Base-by-base conservation (phyloP, 2,329 filamentous ascomycete species). In the Fusarium tupiense region DNA sequence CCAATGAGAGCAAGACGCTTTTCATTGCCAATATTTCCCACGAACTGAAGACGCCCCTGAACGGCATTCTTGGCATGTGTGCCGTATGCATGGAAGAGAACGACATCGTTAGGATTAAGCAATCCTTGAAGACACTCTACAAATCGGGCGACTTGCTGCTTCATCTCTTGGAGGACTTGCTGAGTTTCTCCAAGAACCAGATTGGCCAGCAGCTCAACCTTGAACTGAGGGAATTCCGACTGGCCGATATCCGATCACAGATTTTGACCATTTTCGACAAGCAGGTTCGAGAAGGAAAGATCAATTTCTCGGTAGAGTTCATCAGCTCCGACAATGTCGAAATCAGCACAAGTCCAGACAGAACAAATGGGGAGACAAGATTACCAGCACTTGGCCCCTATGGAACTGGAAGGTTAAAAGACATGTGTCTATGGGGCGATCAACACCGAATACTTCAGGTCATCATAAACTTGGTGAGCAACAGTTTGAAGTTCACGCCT, bases 101-200 rank as follows among this genome's bases (percentile, higher is more conserved):
- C 56, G 94, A 97, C 77, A 84, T 95, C 20, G 82, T 87, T 38
- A 90, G 92, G 74, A 91, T 98, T 73, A 95, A 95, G 81, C 90
- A 95, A 75, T 96, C 93, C 3, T 86, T 98, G 10, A 93, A 94
- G 77, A 94, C 95, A 24, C 91, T 98, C 26, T 98, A 97, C 83
- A 96, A 82, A 64, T 83, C 82, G 9, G 82, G 90, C 29, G 95
- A 98, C 80, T 83, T 98, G 11, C 84, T 98, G 13, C 86, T 97
- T 6, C 95, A 98, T 79, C 88, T 98, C 4, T 86, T 98, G 13
- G 96, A 96, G 46, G 95, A 98, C 84, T 86, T 98, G 8, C 84
- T 98, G 44, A 97, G 94, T 41, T 98, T 98, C 83, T 96, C 94
- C 80, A 98, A 97, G 83, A 98, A 98, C 78, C 94, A 98, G 82